These are phyloP conservation scores for Aphanomyces stellatus DNA, from an alignment of 352 stramenopile genomes.

Conservation along the genomic window DNA sequence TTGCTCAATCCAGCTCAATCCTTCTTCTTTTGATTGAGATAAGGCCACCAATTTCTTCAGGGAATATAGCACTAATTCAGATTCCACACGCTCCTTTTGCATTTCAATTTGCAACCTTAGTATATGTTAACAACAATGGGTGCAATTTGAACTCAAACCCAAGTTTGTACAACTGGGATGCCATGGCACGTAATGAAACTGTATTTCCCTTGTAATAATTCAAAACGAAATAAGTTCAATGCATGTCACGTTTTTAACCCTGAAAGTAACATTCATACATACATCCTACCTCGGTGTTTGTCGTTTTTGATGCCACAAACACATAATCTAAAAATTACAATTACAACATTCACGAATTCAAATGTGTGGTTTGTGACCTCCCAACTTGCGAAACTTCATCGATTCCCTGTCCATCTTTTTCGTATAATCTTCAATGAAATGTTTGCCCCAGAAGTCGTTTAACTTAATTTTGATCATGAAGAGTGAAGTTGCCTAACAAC, in stretches of 20 bases:
- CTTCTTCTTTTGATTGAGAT: conserved; percentile 14
- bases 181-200: background rate
- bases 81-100: conserved; percentile 4
- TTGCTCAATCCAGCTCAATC: conserved; percentile 12
- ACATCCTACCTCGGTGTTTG: background rate
- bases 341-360: background rate
- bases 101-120: conserved; percentile 13
- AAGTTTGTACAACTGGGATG: conserved; percentile 10
- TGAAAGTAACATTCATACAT: background rate
- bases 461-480: conserved; percentile 16
- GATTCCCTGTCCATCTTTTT: background rate
- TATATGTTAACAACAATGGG: background rate
- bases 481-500: background rate
- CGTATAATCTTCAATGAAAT: background rate
- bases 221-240: background rate
- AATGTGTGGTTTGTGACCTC: background rate
- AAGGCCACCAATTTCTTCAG: conserved; percentile 14
- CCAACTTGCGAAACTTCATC: conserved; percentile 3
- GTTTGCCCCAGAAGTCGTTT: background rate
- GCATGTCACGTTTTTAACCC: background rate
- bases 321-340: background rate
- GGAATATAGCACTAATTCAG: background rate
- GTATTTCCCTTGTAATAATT: background rate
- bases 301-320: background rate
- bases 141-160: background rate